These are phyloP conservation scores for Geotrichum macrosporum DNA, from an alignment of 1,139 yeast genomes.

Conservation along the genomic window DNA sequence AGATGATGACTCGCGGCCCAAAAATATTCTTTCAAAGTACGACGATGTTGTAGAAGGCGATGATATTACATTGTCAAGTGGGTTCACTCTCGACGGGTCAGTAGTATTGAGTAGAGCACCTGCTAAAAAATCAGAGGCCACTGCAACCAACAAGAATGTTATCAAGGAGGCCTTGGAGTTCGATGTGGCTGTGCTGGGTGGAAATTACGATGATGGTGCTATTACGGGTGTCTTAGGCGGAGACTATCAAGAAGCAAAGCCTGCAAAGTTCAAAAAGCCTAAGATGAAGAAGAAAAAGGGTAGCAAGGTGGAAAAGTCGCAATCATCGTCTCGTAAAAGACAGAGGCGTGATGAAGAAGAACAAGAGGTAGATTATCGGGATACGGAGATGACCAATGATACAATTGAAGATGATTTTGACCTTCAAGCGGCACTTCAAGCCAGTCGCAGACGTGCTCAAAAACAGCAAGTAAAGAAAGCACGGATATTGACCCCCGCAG, in stretches of 20 bases:
- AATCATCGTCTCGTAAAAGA: constrained; percentile 23
- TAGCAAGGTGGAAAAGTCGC: constrained; percentile 23
- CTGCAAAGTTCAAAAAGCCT: constrained; percentile 49
- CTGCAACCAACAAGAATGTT: background rate
- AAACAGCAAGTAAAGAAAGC: constrained; percentile 25
- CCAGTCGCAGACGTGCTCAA: constrained; percentile 44
- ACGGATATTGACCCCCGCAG: constrained; percentile 36
- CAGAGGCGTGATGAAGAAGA: constrained; percentile 25
- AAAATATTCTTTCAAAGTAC: constrained; percentile 28
- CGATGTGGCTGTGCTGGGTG: constrained; percentile 20
- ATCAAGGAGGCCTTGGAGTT: constrained; percentile 24
- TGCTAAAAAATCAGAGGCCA: background rate
- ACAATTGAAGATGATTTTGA: constrained; percentile 46
- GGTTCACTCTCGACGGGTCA: constrained; percentile 32
- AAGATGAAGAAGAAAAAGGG: constrained; percentile 36
- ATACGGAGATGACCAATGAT: constrained; percentile 19
- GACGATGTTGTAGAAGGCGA: constrained; percentile 28
- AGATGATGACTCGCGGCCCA: constrained; percentile 25
- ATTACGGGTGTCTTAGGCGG: constrained; percentile 21
- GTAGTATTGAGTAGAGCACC: constrained; percentile 11
- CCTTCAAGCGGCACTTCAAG: constrained; percentile 43
- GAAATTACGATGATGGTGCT: constrained; percentile 16
- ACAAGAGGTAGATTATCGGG: constrained; percentile 24
- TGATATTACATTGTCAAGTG: constrained; percentile 25
- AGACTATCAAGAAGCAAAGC: constrained; percentile 35